Base-by-base conservation (phyloP, 768 basidiomycete genomes). In the Cystofilobasidium capitatum region DNA sequence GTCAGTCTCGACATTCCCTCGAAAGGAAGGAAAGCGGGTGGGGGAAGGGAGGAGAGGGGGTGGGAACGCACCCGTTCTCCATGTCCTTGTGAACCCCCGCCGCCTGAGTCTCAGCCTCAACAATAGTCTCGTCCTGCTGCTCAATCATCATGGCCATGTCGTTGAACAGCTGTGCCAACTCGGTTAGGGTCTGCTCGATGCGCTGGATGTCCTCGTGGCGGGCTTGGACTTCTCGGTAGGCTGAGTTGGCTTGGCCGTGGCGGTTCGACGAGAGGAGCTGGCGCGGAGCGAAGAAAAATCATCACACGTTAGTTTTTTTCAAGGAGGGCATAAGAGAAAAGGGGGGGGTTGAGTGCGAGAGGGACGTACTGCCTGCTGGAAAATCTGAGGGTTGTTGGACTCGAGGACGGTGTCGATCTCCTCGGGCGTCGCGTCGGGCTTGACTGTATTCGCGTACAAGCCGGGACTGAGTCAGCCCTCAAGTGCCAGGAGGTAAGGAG, bases 111-210 rank as follows among this genome's bases (percentile, higher is more conserved):
- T 92, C 85, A 58, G 91, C 82, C 29, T 76, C 78, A 42, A 81
- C 78, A 64, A 94, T 83, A 3, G 82, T 81, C 67, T 88, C 86
- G 58, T 93, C 85, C 75, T 96, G 90, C 77, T 89, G 86, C 51
- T 84, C 81, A 12, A 91, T 83, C 31, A 92, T 76, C 61, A 85
- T 80, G 37, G 84, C 84, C 89, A 92, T 89, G 73, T 97, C 92
- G 70, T 81, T 84, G 79, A 93, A 91, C 72, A 97, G 78, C 74
- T 90, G 88, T 4, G 88, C 89, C 58, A 97, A 81, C 76, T 94
- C 90, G n/a, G 83, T 86, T 57, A 94, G 78, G 4, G 91, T 96
- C 72, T 83, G 81, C 76, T 94, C 91, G 74, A 94, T 90, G 75
- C 83, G 84, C 71, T 83, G 82, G 71, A 97, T 83, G 69, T 96